These are phyloP conservation scores for Artemisia tridentata DNA, from an alignment of 129 eudicot genomes.

Conservation along the genomic window DNA sequence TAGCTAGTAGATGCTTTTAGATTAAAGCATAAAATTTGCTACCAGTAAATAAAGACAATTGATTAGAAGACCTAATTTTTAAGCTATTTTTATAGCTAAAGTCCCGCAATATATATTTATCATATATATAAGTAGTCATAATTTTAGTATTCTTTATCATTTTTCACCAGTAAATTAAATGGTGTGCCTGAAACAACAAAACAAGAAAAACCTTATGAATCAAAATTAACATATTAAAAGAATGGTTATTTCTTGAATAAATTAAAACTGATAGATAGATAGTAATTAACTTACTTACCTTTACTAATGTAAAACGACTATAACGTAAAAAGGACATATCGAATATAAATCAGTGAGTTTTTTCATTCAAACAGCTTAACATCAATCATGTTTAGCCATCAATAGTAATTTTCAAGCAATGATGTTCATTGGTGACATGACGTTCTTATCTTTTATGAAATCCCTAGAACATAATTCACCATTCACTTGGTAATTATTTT, in stretches of 20 bases:
- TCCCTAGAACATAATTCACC: background rate
- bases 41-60: background rate
- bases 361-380: constrained; percentile 1
- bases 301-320: background rate
- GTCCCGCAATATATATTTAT: background rate
- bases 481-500: background rate
- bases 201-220: too few relatives aligned
- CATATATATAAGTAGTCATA: too few relatives aligned
- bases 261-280: background rate
- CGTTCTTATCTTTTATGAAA: constrained; percentile 11
- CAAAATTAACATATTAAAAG: background rate
- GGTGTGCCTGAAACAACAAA: too few relatives aligned
- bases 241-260: background rate
- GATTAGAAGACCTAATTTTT: too few relatives aligned
- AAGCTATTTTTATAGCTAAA: background rate
- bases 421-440: constrained; percentile 29
- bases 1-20: background rate
- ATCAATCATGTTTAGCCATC: constrained; percentile 15
- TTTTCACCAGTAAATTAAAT: too few relatives aligned
- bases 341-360: background rate
- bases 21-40: background rate
- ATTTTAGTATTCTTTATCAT: too few relatives aligned
- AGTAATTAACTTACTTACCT: background rate
- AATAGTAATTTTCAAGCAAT: constrained; percentile 9
- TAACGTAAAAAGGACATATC: background rate